Evolutionary conservation across 257 asterid genomes (phyloP).

Genomic region (Penstemon barbatus): DNA sequence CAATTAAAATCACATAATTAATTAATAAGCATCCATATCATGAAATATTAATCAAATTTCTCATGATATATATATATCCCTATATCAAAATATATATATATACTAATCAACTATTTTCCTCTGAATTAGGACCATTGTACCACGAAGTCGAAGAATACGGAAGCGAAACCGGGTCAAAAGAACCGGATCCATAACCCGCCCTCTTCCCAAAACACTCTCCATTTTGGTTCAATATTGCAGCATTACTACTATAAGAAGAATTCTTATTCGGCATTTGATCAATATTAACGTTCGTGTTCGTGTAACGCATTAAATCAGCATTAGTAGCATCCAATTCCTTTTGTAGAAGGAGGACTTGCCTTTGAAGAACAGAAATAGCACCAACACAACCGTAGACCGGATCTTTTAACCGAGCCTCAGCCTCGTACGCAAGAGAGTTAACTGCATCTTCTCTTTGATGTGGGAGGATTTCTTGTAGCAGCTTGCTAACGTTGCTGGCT

Average conservation of each 20-base stretch:
- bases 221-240: neutral
- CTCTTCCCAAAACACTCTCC: slow-evolving; percentile 19
- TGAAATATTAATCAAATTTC: too few species aligned
- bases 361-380: slow-evolving; percentile 66
- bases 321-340: slow-evolving; percentile 69
- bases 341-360: slow-evolving; percentile 60
- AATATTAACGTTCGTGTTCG: slow-evolving; percentile 4
- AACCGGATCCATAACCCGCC: slow-evolving; percentile 30
- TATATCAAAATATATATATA: too few species aligned
- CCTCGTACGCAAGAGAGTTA: slow-evolving; percentile 75
- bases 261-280: slow-evolving; percentile 14
- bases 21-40: too few species aligned
- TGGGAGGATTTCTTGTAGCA: slow-evolving; percentile 60
- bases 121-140: slow-evolving; percentile 24
- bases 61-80: too few species aligned
- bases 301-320: slow-evolving; percentile 57
- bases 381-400: slow-evolving; percentile 86
- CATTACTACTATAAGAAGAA: slow-evolving; percentile 4
- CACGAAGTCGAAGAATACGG: slow-evolving; percentile 34
- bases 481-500: slow-evolving; percentile 74
- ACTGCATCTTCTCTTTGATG: slow-evolving; percentile 80
- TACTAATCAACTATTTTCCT: neutral
- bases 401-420: slow-evolving; percentile 69
- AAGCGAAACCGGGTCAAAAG: slow-evolving; percentile 33
- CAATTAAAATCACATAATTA: too few species aligned